Base-by-base conservation (phyloP, 2,329 filamentous ascomycete species). In the Tricladium varicosporioides region DNA sequence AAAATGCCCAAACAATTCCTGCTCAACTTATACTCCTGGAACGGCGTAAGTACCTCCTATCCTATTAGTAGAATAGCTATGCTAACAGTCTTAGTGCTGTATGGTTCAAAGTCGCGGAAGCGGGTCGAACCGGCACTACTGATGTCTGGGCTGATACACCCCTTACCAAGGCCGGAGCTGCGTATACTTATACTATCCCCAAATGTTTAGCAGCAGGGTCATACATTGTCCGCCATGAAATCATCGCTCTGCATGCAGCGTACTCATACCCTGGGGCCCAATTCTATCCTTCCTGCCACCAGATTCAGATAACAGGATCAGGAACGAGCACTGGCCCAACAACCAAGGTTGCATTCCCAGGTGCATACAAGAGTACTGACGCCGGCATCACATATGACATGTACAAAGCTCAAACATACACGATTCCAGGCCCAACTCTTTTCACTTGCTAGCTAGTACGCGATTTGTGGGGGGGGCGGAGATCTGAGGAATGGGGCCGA, bases 1-100 rank as follows among this genome's bases (percentile, higher is more conserved):
- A 5, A 73, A 75, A 33, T 86, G 83, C 67, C 58, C 62, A 2
- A 76, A 79, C 45, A 67, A 71, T 0, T 76, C 80, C 1, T 84
- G 81, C 67, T 75, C 77, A 54, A 70, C 72, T 52, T 83, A 75
- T 65, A 68, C 74, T 56, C 80, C 80, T 5, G 76, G 74, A 0
- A 75, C 71, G 7, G 67, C 64, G 72, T 75, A 60, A 55, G 70
- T 64, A 31, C 4, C 36, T 13, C 36, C 2, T 10, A 40, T 40
- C n/a, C n/a, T 40, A 4, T 40, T 10, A 10, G 36, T 13, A 10
- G 36, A 40, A 40, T 3, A 27, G 7, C 7, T 27, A 7, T 27
- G 7, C 22, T 27, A 27, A 27, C 22, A 27, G 22, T 27, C 22
- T 32, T 40, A 61, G 60, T 46, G 60, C 60, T 11, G 58, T 62